Base-by-base conservation (phyloP, 2,329 filamentous ascomycete genomes). In the Alternaria consortialis region DNA sequence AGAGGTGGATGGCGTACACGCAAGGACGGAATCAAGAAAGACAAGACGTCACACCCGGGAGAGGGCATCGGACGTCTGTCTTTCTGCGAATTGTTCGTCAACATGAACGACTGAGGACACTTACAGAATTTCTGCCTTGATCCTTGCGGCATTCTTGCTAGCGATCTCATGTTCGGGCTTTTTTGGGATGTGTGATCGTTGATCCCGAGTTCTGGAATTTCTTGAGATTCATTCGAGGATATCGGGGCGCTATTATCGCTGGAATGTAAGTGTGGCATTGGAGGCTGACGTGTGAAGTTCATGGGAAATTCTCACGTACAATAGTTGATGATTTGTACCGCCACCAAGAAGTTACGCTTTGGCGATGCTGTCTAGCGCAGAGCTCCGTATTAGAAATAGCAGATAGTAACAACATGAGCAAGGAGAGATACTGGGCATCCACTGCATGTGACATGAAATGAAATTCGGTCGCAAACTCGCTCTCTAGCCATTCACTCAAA, bases 1-100 rank as follows among this genome's bases (percentile, higher is more conserved):
- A 44, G 39, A 42, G 59, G 64, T 11, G 56, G 56, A 4, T 65
- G 58, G 53, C 27, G 47, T 47, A 44, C 37, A 31, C 4, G 25
- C 1, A 15, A 7, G 11, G 27, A 27, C 7, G 23, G 6, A 17
- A 25, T 2, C 12, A n/a, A 13, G 20, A 11, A 27, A 25, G 17
- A 46, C 23, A 37, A 40, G n/a, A 2, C 5, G 11, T 12, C 12
- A 32, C 57, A 64, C 36, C 60, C 57, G 12, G 59, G 69, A 1
- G 65, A 66, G 43, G 65, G 70, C 0, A 51, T 48, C 32, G 65
- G 65, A 5, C 53, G 52, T 48, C 5, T 58, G 20, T 48, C 44
- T 2, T 53, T 47, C 25, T 23, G 25, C 31, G 51, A 53, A 39
- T 13, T 60, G 42, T 40, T 54, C 31, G 51, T 57, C 23, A 42